phyloP scores from a whole-genome alignment of 345 rosid genomes.

The Gossypium raimondii region DNA sequence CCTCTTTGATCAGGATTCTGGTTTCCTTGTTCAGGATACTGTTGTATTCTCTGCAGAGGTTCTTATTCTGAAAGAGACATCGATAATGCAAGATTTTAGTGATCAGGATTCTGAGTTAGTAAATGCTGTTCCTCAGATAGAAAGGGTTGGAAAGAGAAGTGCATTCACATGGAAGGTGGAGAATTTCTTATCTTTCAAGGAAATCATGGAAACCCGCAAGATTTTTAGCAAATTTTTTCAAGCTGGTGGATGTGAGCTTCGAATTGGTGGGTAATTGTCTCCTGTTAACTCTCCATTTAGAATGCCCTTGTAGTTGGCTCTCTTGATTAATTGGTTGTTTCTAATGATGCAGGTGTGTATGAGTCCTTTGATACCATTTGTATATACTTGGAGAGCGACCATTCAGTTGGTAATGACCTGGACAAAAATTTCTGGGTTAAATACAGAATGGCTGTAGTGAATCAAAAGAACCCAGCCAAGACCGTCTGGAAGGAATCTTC shows the following conservation, averaged over 20 bases:
- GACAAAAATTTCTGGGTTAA: slow-evolving; percentile 99
- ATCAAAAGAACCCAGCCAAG: slow-evolving; percentile 89
- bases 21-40: slow-evolving; percentile 92
- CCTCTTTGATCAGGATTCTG: slow-evolving; percentile 98
- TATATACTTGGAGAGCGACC: slow-evolving; percentile 98
- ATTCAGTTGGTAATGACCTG: slow-evolving; percentile 79
- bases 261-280: slow-evolving; percentile 65
- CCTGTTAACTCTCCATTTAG: slow-evolving; percentile 16
- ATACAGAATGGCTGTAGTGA: slow-evolving; percentile 94
- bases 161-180: slow-evolving; percentile 99
- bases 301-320: slow-evolving; percentile 21
- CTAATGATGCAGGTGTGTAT: slow-evolving; percentile 79
- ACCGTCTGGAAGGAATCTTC: slow-evolving; percentile 99
- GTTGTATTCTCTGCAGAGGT: slow-evolving; percentile 97
- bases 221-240: slow-evolving; percentile 98
- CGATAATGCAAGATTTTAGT: slow-evolving; percentile 62
- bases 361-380: slow-evolving; percentile 99
- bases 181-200: slow-evolving; percentile 92
- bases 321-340: slow-evolving; percentile 27
- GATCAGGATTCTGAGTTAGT: slow-evolving; percentile 52
- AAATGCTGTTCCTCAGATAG: slow-evolving; percentile 42
- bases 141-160: slow-evolving; percentile 61
- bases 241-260: slow-evolving; percentile 99
- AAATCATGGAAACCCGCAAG: slow-evolving; percentile 97
- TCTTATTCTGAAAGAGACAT: slow-evolving; percentile 96